Base-by-base conservation (phyloP, 495 filamentous ascomycete species). In the Geopyxis carbonaria region DNA sequence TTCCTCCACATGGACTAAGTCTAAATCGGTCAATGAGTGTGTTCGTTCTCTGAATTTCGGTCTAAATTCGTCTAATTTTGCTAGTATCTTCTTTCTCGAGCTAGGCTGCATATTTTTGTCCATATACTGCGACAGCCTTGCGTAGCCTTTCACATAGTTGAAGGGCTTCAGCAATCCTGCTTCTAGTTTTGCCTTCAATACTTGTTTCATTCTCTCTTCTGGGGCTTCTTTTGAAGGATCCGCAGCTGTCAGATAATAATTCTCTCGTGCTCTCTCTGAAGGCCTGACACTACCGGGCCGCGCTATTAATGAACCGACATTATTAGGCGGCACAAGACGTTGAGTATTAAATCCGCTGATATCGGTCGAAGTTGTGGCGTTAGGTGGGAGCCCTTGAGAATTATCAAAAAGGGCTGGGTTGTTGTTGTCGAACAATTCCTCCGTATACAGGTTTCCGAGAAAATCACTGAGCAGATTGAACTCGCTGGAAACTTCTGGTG, bases 381-480 rank as follows among this genome's bases (percentile, higher is more conserved):
- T 39, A 4, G 15, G 6, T 7, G 7, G 13, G 25, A 28, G 25
- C 13, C 7, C 25, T 28, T 13, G 25, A 7, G 25, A 28, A 13
- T 28, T 28, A 28, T 28, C 25, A 13, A 7, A 28, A 16, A 15
- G 27, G 38, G n/a, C 20, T 28, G 7, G 7, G 25, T n/a, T n/a
- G n/a, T n/a, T n/a, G 24, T 29, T 39, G 4, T 39, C 36, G 24
- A 39, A 39, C 11, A 39, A 25, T 16, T 53, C 51, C 19, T 55
- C 51, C 4, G 51, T 38, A 41, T 55, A 54, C 22, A 95, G 60
- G 46, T 73, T 86, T 57, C 77, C 85, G 45, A 95, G 70, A 56
- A 95, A 99, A 58, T 95, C 85, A 48, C 91, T 93, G 45, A 99
- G 70, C 42, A 94, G 65, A 53, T 93, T 92, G 56, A 92, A 94